Base-by-base conservation (phyloP, 2,329 filamentous ascomycete genomes). In the Ascocoryne sarcoides region DNA sequence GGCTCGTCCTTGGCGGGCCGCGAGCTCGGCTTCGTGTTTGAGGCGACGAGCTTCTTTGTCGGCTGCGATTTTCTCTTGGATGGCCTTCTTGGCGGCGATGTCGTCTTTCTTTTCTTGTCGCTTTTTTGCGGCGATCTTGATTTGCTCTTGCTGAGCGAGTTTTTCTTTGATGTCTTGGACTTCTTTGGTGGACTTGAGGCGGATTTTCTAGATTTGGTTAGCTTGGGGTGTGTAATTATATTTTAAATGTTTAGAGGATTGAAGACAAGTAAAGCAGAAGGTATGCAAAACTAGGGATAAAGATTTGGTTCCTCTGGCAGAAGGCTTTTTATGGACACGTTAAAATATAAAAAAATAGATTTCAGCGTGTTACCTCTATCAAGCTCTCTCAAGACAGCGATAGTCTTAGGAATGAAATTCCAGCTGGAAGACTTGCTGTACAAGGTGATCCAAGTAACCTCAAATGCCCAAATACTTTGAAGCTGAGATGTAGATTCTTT, bases 31-130 rank as follows among this genome's bases (percentile, higher is more conserved):
- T 57, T 95, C 92, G 3, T 86, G 82, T 61, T 92, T 94, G 49
- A 82, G 73, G 49, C 84, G 80, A 39, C 92, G 79, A 56, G 90
- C 88, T 53, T 86, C 84, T 69, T 93, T 95, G 67, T 96, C 89
- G 10, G 84, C 89, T 53, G 92, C 89, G 49, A 98, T 95, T 71
- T 89, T 89, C 42, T 87, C 89, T 65, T 88, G 82, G 61, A 95
- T 90, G 26, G 84, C 78, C 63, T 82, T 85, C 70, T 90, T 92
- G 9, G 87, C 90, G 32, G 87, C 86, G 7, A 82, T 62, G 39
- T 96, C 92, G 12, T 83, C 86, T 31, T 76, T 67, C 68, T 95
- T 95, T 67, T 98, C 92, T 56, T 82, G 76, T 40, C 82, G 80
- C 69, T 95, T 95, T 55, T 79, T 76, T 38, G 81, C 81, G 0